These are phyloP conservation scores for Gremmenia infestans DNA, from an alignment of 2,329 filamentous ascomycete species.

Conservation along the genomic window DNA sequence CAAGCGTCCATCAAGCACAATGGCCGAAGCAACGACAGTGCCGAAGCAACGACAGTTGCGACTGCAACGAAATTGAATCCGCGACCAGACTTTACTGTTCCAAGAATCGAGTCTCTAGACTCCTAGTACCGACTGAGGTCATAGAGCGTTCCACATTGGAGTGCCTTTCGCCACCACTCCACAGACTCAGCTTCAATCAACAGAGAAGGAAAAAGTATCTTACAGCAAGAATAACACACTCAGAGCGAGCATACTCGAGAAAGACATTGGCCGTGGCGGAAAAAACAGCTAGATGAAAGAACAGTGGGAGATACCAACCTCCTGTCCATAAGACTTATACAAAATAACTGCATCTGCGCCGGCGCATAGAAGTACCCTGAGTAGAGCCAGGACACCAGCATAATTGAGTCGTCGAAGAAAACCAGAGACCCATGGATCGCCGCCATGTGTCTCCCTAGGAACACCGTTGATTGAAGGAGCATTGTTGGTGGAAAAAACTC, in stretches of 20 bases:
- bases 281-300: conserved; percentile 1
- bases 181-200: neutral
- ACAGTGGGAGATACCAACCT: conserved; percentile 1
- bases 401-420: neutral
- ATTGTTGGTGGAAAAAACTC: too few relatives aligned
- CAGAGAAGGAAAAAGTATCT: neutral
- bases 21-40: neutral
- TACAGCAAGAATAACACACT: neutral
- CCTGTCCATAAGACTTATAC: neutral
- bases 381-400: neutral
- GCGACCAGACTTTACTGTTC: neutral
- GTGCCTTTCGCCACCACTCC: conserved; percentile 5
- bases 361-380: conserved; percentile 1
- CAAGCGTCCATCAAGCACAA: conserved; percentile 3
- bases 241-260: conserved; percentile 1
- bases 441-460: neutral
- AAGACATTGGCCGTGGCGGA: neutral
- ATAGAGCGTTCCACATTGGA: neutral
- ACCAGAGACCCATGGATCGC: conserved; percentile 2
- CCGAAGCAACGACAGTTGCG: neutral
- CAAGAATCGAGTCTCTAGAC: neutral
- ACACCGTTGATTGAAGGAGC: neutral
- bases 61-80: conserved; percentile 2
- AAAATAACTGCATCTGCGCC: neutral
- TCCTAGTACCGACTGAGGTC: conserved; percentile 4